Conservation (phyloP, 1,284 basidiomycete species). For the Cryptococcus wingfieldii region DNA sequence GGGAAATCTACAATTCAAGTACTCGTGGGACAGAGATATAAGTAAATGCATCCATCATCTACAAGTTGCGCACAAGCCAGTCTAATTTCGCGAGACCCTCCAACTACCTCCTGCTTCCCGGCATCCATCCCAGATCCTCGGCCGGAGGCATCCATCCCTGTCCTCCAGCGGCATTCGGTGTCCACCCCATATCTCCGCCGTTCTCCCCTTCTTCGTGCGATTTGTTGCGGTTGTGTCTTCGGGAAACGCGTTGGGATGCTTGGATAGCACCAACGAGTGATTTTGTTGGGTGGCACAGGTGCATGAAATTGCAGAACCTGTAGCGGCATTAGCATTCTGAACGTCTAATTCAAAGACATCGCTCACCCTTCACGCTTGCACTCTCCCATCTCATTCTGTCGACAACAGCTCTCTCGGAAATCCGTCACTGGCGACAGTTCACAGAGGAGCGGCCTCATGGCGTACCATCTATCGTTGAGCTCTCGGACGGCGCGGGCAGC, state of each 20-base stretch:
- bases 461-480: constrained; percentile 96
- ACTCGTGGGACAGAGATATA: no score
- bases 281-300: constrained; percentile 79
- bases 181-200: constrained; percentile 39
- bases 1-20: no score
- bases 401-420: constrained; percentile 97
- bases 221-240: constrained; percentile 50
- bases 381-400: constrained; percentile 96
- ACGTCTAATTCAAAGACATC: neutral
- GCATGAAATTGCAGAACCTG: constrained; percentile 96
- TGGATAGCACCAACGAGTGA: constrained; percentile 72
- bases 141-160: constrained; percentile 16
- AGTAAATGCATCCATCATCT: no score
- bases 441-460: constrained; percentile 93
- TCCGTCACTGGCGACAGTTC: constrained; percentile 98
- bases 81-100: no score
- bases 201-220: constrained; percentile 21
- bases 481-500: constrained; percentile 89
- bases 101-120: constrained; percentile 6
- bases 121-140: constrained; percentile 18
- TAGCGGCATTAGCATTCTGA: neutral
- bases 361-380: constrained; percentile 80
- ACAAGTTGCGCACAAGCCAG: no score
- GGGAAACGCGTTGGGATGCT: constrained; percentile 75
- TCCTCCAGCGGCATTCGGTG: constrained; percentile 26